Conservation (phyloP, 768 basidiomycete species). For the Podaxis mareebaensis region DNA sequence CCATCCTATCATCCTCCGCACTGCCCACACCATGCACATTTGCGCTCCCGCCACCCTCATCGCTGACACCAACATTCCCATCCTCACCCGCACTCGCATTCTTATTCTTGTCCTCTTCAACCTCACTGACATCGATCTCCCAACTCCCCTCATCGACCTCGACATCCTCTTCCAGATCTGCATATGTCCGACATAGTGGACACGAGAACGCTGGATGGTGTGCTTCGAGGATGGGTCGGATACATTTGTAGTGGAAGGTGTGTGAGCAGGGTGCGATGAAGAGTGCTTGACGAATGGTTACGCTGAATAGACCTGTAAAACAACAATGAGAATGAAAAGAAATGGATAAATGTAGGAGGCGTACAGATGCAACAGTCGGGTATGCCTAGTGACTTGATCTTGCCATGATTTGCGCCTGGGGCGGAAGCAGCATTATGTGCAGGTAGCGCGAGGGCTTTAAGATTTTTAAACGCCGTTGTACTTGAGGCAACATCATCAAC, state of each 20-base stretch:
- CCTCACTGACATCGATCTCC: not conserved
- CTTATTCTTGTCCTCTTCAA: not conserved
- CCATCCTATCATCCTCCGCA: slow-evolving; percentile 9
- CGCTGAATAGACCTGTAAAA: slow-evolving; percentile 64
- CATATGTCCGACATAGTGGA: slow-evolving; percentile 92
- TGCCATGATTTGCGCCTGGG: slow-evolving; percentile 17
- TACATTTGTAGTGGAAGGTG: slow-evolving; percentile 95
- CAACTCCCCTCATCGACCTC: slow-evolving; percentile 9
- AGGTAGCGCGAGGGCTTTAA: slow-evolving; percentile 61
- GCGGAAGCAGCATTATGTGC: slow-evolving; percentile 20
- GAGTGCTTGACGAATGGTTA: slow-evolving; percentile 91
- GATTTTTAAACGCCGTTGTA: slow-evolving; percentile 72
- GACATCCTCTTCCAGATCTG: slow-evolving; percentile 92
- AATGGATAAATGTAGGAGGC: slow-evolving; percentile 27
- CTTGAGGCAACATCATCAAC: slow-evolving; percentile 33
- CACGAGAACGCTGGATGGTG: slow-evolving; percentile 94
- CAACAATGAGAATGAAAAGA: slow-evolving; percentile 7
- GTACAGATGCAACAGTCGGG: slow-evolving; percentile 94
- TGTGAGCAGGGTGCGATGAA: slow-evolving; percentile 98
- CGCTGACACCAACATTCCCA: not conserved
- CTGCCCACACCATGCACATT: slow-evolving; percentile 8
- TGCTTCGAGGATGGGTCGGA: slow-evolving; percentile 80
- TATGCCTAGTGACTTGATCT: slow-evolving; percentile 42
- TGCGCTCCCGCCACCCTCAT: slow-evolving; percentile 15
- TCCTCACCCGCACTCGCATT: not conserved